Evolutionary conservation across 2,329 filamentous ascomycete species (phyloP).

Genomic region (Westerdykella aurantiaca): DNA sequence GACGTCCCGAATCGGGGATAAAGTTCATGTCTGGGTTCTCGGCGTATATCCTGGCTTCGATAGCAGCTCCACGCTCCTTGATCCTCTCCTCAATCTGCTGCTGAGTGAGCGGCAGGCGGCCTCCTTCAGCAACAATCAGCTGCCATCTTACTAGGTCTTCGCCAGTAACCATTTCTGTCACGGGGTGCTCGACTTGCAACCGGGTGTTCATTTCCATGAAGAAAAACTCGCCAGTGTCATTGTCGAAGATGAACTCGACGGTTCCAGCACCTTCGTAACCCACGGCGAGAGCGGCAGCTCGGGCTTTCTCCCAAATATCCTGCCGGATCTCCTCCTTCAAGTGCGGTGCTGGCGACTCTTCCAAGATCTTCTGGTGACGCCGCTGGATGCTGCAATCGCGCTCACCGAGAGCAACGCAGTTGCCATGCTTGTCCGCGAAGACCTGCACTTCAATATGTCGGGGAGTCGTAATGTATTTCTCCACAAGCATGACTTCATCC

Average conservation of each 20-base stretch:
- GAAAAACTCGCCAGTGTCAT: constrained; percentile 60
- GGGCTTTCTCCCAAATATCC: constrained; percentile 60
- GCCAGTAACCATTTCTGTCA: constrained; percentile 73
- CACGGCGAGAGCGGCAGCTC: constrained; percentile 58
- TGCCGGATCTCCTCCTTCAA: constrained; percentile 54
- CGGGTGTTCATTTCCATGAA: constrained; percentile 75
- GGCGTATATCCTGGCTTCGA: constrained; percentile 94
- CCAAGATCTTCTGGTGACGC: constrained; percentile 61
- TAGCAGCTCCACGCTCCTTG: constrained; percentile 70
- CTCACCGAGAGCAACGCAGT: constrained; percentile 59
- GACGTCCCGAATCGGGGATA: constrained; percentile 83
- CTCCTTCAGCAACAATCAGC: constrained; percentile 73
- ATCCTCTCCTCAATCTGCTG: constrained; percentile 65
- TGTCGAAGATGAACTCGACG: constrained; percentile 65
- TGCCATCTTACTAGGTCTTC: constrained; percentile 92
- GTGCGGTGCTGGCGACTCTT: constrained; percentile 61
- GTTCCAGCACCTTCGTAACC: constrained; percentile 62
- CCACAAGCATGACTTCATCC: constrained; percentile 61
- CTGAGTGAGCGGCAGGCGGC: constrained; percentile 61
- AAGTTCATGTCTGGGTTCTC: constrained; percentile 91
- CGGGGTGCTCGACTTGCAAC: constrained; percentile 93
- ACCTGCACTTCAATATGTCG: constrained; percentile 63
- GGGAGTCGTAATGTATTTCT: constrained; percentile 63
- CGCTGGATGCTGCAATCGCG: constrained; percentile 62
- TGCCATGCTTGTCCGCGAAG: constrained; percentile 61